Percentiles rank a stretch among this genome's conserved stretches.
These are phyloP conservation scores for Peronospora destructor DNA, from an alignment of 352 stramenopile species.

Conservation along the genomic window DNA sequence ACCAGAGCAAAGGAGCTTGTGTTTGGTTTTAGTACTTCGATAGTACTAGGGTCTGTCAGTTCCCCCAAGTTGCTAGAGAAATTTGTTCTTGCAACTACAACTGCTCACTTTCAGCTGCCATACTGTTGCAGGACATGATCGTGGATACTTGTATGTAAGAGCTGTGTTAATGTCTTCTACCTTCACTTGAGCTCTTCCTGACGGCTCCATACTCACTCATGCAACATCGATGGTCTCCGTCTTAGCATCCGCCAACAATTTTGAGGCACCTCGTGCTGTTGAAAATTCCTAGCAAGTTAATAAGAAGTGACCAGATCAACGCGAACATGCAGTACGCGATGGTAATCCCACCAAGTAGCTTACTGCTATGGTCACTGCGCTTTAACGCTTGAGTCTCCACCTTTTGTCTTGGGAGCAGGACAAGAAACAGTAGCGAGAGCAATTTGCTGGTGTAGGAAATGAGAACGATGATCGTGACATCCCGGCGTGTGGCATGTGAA, in stretches of 20 bases:
- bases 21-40: no score
- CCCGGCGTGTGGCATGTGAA: constrained; percentile 18
- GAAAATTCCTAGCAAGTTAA: constrained; percentile 36
- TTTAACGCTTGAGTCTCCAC: constrained; percentile 25
- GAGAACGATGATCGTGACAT: constrained; percentile 33
- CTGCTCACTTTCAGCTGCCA: no score
- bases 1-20: no score
- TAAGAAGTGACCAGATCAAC: constrained; percentile 32
- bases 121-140: no score
- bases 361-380: constrained; percentile 15
- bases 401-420: constrained; percentile 36
- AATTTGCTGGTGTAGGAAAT: constrained; percentile 37
- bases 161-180: no score
- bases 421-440: constrained; percentile 30
- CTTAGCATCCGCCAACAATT: constrained; percentile 32
- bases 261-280: constrained; percentile 30
- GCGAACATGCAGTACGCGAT: constrained; percentile 31
- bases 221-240: no score
- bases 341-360: constrained; percentile 22
- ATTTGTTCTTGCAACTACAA: no score
- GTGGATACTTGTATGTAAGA: no score
- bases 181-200: no score
- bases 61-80: no score
- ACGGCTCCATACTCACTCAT: no score
- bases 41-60: no score